Base-by-base conservation (phyloP, 768 basidiomycete species). In the Lyophyllum semitale region DNA sequence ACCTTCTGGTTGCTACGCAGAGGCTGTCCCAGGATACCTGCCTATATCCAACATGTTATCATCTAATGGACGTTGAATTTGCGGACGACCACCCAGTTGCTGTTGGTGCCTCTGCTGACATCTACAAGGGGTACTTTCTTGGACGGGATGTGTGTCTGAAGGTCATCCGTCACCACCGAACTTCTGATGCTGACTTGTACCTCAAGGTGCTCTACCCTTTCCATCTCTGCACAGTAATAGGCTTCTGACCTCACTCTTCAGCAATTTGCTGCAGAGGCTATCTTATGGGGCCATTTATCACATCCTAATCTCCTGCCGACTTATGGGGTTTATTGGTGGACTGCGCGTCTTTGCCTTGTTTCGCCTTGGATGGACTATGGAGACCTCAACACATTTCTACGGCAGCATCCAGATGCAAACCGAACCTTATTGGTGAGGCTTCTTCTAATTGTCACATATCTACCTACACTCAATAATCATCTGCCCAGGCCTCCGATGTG, bases 361-460 rank as follows among this genome's bases (percentile, higher is more conserved):
- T 54, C 53, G 6, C 53, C 53, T 9, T 54, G 53, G 53, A 48
- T 54, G 22, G 46, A 32, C 15, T 18, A 54, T 35, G 53, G 53
- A 18, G 46, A 54, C 23, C 15, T 54, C 17, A 45, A 33, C 18
- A 41, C 22, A 5, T 54, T 47, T 22, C 45, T 54, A 25, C 13
- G 8, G 11, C 30, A 37, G 12, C 13, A 48, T 22, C 44, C 53
- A 12, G 40, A 20, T 41, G 9, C 9, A 12, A 12, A n/a, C 20
- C 9, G 40, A n/a, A 41, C 20, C 18, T n/a, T 41, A 7, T n/a
- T 41, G 40, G 40, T 41, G 20, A 12, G 20, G 11, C 8, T 41
- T 8, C 8, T n/a, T 41, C 8, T 12, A 20, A 12, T 8, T 41
- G 8, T 20, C 8, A 41, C 40, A n/a, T n/a, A n/a, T n/a, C n/a